Conservation (phyloP, 495 filamentous ascomycete species). For the Aspergillus taichungensis region DNA sequence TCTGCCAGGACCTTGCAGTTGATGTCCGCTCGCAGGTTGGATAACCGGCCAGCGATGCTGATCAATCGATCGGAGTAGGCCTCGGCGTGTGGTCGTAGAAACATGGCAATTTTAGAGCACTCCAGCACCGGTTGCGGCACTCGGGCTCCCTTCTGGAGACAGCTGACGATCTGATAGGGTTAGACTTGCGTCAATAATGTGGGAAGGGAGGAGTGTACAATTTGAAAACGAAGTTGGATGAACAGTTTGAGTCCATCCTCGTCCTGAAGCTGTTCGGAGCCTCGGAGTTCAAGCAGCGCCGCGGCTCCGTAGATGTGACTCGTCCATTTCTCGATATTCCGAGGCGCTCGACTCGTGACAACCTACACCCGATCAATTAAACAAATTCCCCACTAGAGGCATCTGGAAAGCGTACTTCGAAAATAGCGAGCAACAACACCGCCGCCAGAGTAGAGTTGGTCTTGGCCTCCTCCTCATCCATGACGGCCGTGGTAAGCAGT, state of each 20-base stretch:
- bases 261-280: slow-evolving; percentile 46
- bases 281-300: slow-evolving; percentile 48
- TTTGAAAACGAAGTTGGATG: slow-evolving; percentile 43
- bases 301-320: slow-evolving; percentile 53
- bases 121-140: slow-evolving; percentile 29
- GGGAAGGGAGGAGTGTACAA: slow-evolving; percentile 16
- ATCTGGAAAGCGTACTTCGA: slow-evolving; percentile 28
- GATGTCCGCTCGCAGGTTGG: slow-evolving; percentile 38
- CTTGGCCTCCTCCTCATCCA: slow-evolving; percentile 43
- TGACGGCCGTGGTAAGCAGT: slow-evolving; percentile 45
- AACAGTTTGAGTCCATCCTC: slow-evolving; percentile 49
- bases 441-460: slow-evolving; percentile 55
- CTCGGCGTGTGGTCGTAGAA: slow-evolving; percentile 24
- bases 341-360: slow-evolving; percentile 37
- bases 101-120: slow-evolving; percentile 25
- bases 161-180: slow-evolving; percentile 25
- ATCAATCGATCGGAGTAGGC: slow-evolving; percentile 29
- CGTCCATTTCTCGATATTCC: slow-evolving; percentile 44
- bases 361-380: slow-evolving; percentile 24
- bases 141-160: slow-evolving; percentile 26
- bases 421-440: slow-evolving; percentile 48
- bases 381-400: not conserved
- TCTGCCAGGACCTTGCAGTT: slow-evolving; percentile 27
- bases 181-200: no score
- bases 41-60: slow-evolving; percentile 33